Evolutionary conservation across 2,329 filamentous ascomycete genomes (phyloP), one percentile per base, ranked within the genome.

Genomic region (Fusarium sp.): DNA sequence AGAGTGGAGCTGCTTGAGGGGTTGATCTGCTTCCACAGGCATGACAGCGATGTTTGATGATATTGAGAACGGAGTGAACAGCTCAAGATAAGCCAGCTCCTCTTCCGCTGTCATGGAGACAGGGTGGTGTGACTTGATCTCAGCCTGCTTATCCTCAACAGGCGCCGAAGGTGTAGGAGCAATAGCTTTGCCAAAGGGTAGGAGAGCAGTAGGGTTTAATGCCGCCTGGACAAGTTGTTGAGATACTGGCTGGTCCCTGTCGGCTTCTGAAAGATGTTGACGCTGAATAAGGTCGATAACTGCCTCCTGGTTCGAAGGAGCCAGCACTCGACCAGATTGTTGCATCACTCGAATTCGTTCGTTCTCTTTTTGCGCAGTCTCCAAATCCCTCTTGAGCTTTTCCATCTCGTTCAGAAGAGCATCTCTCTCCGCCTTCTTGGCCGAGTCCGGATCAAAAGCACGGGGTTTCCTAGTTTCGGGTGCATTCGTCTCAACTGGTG

Each of bases 1-100:
- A 5, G 83, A 80, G 76, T 93, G 91, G 3, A 85, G 85, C 67
- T 92, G 90, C 35, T 88, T 80, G 1, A 87, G 69, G 0, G 85
- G 82, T 8, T 83, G 64, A 1, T 80, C 75, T 0, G 74, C 77
- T 2, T 77, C 69, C 8, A 80, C 50, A 0, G 88, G 85, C 3
- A 89, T 76, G 0, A 88, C 81, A 0, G 85, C 82, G 16, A 91
- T 84, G 1, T 83, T 86, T 0, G 91, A 92, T 0, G 86, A 86
- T 67, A 93, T 91, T 0, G 85, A 85, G 16, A 97, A 86, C 0
- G 92, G 90, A 0, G 90, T 93, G 76, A 97, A 95, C 10, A 92
- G 86, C 54, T 92, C 89, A 0, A 95, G 86, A 73, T 92, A 95
- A 0, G 92, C 90, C 3, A 93, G 83, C 59, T 93, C 90, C 69